Base-by-base conservation (phyloP, 1,139 yeast species). In the Blastobotrys arbuscula region DNA sequence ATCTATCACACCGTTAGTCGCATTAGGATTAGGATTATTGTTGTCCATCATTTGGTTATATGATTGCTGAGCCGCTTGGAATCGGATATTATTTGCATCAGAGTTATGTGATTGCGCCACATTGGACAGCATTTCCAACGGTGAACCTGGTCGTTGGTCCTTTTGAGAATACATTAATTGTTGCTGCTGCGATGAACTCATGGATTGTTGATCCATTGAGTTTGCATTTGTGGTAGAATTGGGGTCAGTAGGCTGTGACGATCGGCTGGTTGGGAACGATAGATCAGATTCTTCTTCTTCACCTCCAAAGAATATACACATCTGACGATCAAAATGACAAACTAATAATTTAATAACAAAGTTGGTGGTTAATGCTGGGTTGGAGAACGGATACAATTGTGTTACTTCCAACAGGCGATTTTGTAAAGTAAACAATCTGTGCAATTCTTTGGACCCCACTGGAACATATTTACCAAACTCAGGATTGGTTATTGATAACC, bases 401-500 rank as follows among this genome's bases (percentile, higher is more conserved):
- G 50, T 42, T 6, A 62, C 59, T 20, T 52, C 50, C 18, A 50
- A 51, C 31, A 62, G 48, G 35, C 53, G 65, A n/a, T 64, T 64
- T 42, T 74, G 70, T 10, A 79, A 68, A 34, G 65, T 64, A 55
- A 71, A 75, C 13, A 83, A 72, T 15, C 67, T 60, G 1, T 65
- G 58, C 24, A 81, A 66, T 2, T 80, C 76, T 34, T 70, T 44
- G 15, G 71, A 69, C 0, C 85, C 81, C 7, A 79, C 76, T 42
- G 76, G 68, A 42, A 75, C 75, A 45, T 61, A 71, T 36, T 62
- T 67, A 37, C 61, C 72, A 50, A 77, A 73, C 30, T 76, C 71
- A 1, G 85, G 82, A 13, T 79, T 69, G 5, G 82, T 74, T 35
- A 81, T 62, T 16, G 77, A 74, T 48, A 81, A 66, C 55, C 75